Percentiles rank a stretch among this genome's conserved stretches.
Evolutionary conservation across 2,329 filamentous ascomycete species (phyloP).

Genomic region (Monilinia polystroma): DNA sequence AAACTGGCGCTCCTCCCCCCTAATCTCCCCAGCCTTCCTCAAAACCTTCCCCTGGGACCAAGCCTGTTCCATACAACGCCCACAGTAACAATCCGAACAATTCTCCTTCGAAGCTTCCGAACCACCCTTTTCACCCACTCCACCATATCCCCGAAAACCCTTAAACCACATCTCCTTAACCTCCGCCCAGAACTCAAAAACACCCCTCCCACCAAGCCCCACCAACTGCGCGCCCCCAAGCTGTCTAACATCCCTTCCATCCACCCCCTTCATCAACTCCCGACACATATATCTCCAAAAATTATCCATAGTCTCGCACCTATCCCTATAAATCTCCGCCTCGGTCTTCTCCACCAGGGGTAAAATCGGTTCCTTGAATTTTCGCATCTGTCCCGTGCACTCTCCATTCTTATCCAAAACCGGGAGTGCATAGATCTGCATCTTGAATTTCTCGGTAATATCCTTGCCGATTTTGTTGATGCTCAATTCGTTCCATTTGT

Average conservation of each 20-base stretch:
- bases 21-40: neutral
- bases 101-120: neutral
- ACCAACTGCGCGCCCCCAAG: neutral
- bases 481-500: neutral
- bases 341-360: neutral
- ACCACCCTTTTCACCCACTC: neutral
- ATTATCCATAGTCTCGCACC: neutral
- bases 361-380: neutral
- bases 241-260: neutral
- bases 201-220: neutral
- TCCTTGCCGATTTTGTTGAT: too few relatives aligned
- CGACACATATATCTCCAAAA: slow-evolving; percentile 5
- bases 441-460: neutral
- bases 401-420: neutral
- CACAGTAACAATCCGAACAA: neutral
- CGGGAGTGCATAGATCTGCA: neutral
- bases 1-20: neutral
- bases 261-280: neutral
- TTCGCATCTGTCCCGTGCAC: neutral
- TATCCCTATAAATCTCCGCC: neutral
- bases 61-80: too few relatives aligned
- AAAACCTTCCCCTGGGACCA: too few relatives aligned
- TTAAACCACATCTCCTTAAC: neutral
- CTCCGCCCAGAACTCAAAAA: neutral
- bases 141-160: neutral